phyloP scores from a whole-genome alignment of 208 protist genomes.

The Phytomonas francai region DNA sequence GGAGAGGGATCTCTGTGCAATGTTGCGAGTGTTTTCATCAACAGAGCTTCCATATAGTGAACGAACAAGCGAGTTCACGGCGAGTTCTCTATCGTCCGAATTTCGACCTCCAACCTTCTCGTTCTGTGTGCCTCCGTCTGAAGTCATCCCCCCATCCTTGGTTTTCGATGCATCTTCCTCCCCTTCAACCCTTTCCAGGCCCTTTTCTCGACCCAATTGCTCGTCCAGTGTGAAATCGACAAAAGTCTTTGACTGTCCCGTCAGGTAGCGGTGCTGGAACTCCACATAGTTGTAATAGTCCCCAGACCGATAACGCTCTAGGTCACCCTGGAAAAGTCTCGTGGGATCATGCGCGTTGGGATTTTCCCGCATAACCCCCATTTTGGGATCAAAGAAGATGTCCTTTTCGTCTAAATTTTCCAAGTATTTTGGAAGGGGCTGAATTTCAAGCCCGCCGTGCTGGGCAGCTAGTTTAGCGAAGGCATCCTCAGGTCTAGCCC shows the following conservation, averaged over 20 bases:
- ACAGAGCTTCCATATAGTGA: background rate
- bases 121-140: background rate
- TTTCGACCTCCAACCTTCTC: background rate
- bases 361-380: slow-evolving; percentile 82
- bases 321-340: slow-evolving; percentile 64
- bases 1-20: background rate
- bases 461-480: slow-evolving; percentile 51
- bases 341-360: slow-evolving; percentile 65
- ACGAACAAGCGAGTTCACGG: background rate
- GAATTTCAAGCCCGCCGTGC: slow-evolving; percentile 66
- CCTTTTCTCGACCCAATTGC: slow-evolving; percentile 17
- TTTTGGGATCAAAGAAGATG: slow-evolving; percentile 79
- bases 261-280: slow-evolving; percentile 71
- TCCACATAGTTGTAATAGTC: slow-evolving; percentile 79
- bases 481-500: slow-evolving; percentile 20
- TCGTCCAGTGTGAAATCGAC: slow-evolving; percentile 83
- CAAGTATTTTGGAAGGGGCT: slow-evolving; percentile 81
- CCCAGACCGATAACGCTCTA: slow-evolving; percentile 61
- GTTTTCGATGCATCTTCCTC: slow-evolving; percentile 9
- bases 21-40: background rate
- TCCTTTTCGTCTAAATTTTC: slow-evolving; percentile 60
- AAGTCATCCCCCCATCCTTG: background rate
- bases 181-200: slow-evolving; percentile 24
- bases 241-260: slow-evolving; percentile 63
- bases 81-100: background rate